Conservation (phyloP, 129 eudicot species). For the Heracleum sosnowskyi region DNA sequence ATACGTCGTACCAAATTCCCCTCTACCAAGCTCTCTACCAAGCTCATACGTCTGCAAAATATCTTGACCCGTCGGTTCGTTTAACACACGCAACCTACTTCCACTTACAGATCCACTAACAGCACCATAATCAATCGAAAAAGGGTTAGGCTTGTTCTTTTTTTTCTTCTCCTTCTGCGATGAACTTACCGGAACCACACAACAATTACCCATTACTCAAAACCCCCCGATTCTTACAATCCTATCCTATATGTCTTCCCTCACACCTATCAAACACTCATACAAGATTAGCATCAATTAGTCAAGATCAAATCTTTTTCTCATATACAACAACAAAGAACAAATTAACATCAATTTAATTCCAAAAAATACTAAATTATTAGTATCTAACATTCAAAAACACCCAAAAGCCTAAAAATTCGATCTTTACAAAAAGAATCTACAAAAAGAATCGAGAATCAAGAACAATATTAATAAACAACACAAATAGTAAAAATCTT, state of each 20-base stretch:
- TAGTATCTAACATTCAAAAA: background rate
- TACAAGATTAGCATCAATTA: background rate
- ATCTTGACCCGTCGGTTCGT: constrained; percentile 52
- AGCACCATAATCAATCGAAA: constrained; percentile 32
- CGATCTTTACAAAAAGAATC: background rate
- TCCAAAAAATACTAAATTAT: background rate
- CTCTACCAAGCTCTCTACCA: constrained; percentile 70
- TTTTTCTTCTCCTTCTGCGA: constrained; percentile 34
- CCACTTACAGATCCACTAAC: constrained; percentile 31
- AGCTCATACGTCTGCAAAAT: constrained; percentile 43
- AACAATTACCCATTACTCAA: constrained; percentile 69
- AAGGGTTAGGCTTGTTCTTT: constrained; percentile 49
- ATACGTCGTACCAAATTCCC: constrained; percentile 78
- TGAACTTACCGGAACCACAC: constrained; percentile 37
- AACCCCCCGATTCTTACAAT: constrained; percentile 14
- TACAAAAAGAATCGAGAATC: constrained; percentile 10
- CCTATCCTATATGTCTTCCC: background rate
- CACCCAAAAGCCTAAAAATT: background rate
- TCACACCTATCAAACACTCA: constrained; percentile 8
- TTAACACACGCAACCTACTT: constrained; percentile 40
- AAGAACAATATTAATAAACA: constrained; percentile 1
- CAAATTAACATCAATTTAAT: background rate
- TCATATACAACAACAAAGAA: background rate
- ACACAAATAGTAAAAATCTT: background rate
- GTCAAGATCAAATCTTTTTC: background rate